phyloP scores from a whole-genome alignment of 1,139 yeast genomes.

The Chernovozyma aurita region DNA sequence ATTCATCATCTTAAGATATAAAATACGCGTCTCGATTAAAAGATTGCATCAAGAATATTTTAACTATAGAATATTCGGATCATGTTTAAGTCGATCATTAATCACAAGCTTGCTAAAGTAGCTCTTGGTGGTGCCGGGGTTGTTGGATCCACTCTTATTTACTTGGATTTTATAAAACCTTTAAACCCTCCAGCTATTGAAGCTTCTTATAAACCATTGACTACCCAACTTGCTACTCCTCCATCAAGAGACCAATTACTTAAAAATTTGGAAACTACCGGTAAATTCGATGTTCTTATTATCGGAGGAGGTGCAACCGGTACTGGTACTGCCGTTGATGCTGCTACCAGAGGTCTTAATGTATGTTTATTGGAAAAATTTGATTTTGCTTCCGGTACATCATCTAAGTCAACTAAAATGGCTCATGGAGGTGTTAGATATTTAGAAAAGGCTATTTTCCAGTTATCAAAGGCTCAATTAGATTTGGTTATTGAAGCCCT shows the following conservation, averaged over 20 bases:
- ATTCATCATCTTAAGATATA: too few species aligned
- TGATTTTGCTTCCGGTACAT: conserved; percentile 90
- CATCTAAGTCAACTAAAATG: conserved; percentile 93
- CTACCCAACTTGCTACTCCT: conserved; percentile 31
- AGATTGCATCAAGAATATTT: too few species aligned
- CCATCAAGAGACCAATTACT: conserved; percentile 34
- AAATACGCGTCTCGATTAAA: too few species aligned
- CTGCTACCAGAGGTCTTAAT: conserved; percentile 83
- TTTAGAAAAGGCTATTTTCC: conserved; percentile 91
- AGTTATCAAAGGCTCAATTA: conserved; percentile 84
- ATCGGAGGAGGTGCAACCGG: conserved; percentile 98
- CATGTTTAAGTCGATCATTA: conserved; percentile 10
- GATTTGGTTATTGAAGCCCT: conserved; percentile 92
- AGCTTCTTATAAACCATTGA: conserved; percentile 34
- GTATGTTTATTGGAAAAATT: conserved; percentile 83
- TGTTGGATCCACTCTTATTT: conserved; percentile 36
- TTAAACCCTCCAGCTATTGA: conserved; percentile 28
- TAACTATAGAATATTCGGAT: too few species aligned
- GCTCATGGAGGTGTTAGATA: conserved; percentile 98
- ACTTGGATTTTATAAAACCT: conserved; percentile 39
- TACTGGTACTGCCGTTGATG: conserved; percentile 90
- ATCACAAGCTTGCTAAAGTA: conserved; percentile 22
- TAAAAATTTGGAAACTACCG: conserved; percentile 27
- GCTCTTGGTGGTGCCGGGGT: conserved; percentile 30
- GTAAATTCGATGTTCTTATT: conserved; percentile 71